phyloP scores from a whole-genome alignment of 805 yeast genomes.

The Ogataea populi-albae region DNA sequence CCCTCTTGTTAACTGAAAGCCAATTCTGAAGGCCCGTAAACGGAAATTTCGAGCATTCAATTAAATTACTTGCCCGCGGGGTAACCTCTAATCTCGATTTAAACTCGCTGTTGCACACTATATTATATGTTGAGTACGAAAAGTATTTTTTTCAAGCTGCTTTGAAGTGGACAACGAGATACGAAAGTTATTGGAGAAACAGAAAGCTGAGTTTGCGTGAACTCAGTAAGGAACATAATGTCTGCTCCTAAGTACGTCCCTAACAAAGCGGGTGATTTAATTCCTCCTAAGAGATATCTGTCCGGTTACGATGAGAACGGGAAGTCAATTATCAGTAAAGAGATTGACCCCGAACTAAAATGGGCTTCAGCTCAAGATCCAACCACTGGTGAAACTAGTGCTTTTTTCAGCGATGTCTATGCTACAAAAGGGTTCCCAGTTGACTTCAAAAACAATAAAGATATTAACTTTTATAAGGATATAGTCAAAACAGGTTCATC shows the following conservation, averaged over 20 bases:
- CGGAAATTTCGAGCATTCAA: too few species aligned
- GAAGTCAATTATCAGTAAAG: slow-evolving; percentile 5
- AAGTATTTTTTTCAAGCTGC: too few species aligned
- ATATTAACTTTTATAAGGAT: slow-evolving; percentile 1
- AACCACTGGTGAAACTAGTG: slow-evolving; percentile 5
- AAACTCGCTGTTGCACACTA: too few species aligned
- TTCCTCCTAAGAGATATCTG: slow-evolving; percentile 4
- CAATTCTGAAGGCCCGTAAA: too few species aligned
- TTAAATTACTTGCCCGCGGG: too few species aligned
- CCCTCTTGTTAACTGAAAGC: too few species aligned
- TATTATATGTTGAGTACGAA: too few species aligned
- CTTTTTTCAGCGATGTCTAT: slow-evolving; percentile 6
- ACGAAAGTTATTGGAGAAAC: too few species aligned
- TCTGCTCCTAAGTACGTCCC: slow-evolving; percentile 3
- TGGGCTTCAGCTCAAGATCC: slow-evolving; percentile 6
- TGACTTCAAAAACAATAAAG: slow-evolving; percentile 2
- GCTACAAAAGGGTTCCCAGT: slow-evolving; percentile 6
- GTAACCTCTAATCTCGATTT: too few species aligned
- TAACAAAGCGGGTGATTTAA: background rate
- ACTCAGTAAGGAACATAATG: background rate
- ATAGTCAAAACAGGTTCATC: slow-evolving; percentile 4
- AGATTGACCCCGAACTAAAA: slow-evolving; percentile 6
- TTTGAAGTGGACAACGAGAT: too few species aligned
- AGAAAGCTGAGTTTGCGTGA: too few species aligned
- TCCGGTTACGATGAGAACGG: slow-evolving; percentile 6